These are phyloP conservation scores for Adiantum capillusveneris DNA, from an alignment of 75 land plant species.

Conservation along the genomic window DNA sequence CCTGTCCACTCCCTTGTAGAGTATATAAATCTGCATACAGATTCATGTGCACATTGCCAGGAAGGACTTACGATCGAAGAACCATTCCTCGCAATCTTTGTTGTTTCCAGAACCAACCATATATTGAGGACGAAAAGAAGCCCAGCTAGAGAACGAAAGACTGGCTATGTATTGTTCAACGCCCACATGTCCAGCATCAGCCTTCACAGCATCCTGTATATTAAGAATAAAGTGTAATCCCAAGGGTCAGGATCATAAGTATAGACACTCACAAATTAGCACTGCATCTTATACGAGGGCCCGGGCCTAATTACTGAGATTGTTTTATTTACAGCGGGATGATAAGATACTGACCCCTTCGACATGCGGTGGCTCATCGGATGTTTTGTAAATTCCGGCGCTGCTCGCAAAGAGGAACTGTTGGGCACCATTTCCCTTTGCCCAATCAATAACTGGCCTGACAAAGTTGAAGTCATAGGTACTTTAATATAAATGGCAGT, in stretches of 20 bases:
- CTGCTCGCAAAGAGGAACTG: constrained; percentile 95
- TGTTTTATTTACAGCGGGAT: no score
- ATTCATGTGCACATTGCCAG: no score
- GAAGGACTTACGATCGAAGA: constrained; percentile 92
- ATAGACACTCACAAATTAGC: no score
- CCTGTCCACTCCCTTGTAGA: no score
- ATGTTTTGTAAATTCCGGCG: constrained; percentile 93
- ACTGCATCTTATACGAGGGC: no score
- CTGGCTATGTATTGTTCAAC: constrained; percentile 77
- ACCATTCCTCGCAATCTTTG: constrained; percentile 99
- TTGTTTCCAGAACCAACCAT: constrained; percentile 99
- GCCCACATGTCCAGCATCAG: constrained; percentile 73
- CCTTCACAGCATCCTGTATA: constrained; percentile 75
- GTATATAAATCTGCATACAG: no score
- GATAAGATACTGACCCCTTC: constrained; percentile 99
- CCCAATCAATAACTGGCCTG: constrained; percentile 98
- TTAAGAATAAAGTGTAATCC: neutral
- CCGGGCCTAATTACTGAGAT: no score
- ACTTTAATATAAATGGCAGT: no score
- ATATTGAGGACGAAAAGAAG: constrained; percentile 89
- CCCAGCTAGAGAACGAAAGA: constrained; percentile 62
- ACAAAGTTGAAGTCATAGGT: neutral
- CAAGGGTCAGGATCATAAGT: no score
- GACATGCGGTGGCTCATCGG: constrained; percentile 91
- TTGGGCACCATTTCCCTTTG: constrained; percentile 61